A percentile compares a stretch with the other conserved stretches of the same genome.
These are phyloP conservation scores for Metschnikowia vanudenii DNA, from an alignment of 805 yeast genomes.

Conservation along the genomic window DNA sequence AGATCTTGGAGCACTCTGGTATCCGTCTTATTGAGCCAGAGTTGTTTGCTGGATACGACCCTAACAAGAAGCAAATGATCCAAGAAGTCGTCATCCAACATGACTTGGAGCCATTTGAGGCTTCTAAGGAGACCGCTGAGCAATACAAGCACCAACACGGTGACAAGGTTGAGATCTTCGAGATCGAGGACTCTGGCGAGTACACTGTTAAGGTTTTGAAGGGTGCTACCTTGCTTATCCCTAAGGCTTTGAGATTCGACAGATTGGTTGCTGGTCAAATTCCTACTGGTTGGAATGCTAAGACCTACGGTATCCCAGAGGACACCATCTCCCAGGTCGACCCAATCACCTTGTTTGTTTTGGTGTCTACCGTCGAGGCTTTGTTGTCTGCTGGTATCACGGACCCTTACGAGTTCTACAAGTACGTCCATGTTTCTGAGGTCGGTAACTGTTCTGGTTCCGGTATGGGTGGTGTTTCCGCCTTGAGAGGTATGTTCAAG, in stretches of 20 bases:
- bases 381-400: slow-evolving; percentile 91
- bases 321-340: slow-evolving; percentile 94
- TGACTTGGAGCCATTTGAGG: slow-evolving; percentile 93
- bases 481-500: slow-evolving; percentile 96
- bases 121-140: slow-evolving; percentile 92
- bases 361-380: slow-evolving; percentile 95
- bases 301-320: slow-evolving; percentile 90
- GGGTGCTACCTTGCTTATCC: slow-evolving; percentile 89
- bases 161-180: slow-evolving; percentile 88
- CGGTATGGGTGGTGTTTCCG: slow-evolving; percentile 99
- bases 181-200: slow-evolving; percentile 86
- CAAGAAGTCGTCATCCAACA: slow-evolving; percentile 97
- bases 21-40: slow-evolving; percentile 96
- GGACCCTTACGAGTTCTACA: slow-evolving; percentile 97
- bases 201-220: slow-evolving; percentile 85
- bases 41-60: slow-evolving; percentile 90
- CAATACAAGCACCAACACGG: slow-evolving; percentile 94
- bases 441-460: slow-evolving; percentile 99
- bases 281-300: slow-evolving; percentile 98
- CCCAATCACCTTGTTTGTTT: slow-evolving; percentile 87
- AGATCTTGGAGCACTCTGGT: slow-evolving; percentile 91
- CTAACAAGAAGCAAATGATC: slow-evolving; percentile 85
- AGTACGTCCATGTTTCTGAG: slow-evolving; percentile 97
- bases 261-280: slow-evolving; percentile 89
- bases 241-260: slow-evolving; percentile 79